Conservation (phyloP, 352 stramenopile genomes). For the Pythium aphanidermatum region DNA sequence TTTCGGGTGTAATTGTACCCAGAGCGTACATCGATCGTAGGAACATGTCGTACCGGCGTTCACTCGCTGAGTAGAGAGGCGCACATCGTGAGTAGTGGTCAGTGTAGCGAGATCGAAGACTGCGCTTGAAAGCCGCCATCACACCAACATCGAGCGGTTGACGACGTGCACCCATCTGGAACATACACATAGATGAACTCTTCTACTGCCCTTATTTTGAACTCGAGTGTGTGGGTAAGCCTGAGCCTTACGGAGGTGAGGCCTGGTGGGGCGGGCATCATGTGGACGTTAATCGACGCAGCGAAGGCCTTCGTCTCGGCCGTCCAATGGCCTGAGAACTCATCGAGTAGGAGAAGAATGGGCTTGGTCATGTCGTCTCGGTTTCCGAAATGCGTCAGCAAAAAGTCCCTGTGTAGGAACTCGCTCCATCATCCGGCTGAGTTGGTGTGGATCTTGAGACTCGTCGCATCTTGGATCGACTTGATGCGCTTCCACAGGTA, state of each 20-base stretch:
- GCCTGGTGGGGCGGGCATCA: constrained; percentile 18
- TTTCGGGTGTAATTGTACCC: too few species aligned
- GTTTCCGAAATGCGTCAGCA: constrained; percentile 15
- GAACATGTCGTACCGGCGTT: too few species aligned
- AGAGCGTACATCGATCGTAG: too few species aligned
- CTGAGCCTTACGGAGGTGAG: constrained; percentile 20
- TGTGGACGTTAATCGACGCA: constrained; percentile 13
- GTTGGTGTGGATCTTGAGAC: constrained; percentile 21
- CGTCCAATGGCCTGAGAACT: constrained; percentile 27
- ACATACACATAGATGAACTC: too few species aligned
- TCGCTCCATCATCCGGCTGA: constrained; percentile 21
- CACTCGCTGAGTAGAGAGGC: too few species aligned
- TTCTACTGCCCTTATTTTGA: too few species aligned
- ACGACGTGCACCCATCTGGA: too few species aligned
- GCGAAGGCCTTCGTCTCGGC: constrained; percentile 17
- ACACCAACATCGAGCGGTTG: too few species aligned
- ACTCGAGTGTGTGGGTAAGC: too few species aligned
- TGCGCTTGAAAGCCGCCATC: too few species aligned
- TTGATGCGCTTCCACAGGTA: constrained; percentile 17
- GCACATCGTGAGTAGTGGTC: too few species aligned
- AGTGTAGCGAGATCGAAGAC: too few species aligned
- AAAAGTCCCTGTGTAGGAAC: constrained; percentile 14
- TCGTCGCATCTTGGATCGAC: neutral
- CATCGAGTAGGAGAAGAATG: constrained; percentile 24
- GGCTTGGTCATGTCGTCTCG: constrained; percentile 6